Conservation (phyloP, 2,329 filamentous ascomycete genomes). For the Fusarium coffeatum region DNA sequence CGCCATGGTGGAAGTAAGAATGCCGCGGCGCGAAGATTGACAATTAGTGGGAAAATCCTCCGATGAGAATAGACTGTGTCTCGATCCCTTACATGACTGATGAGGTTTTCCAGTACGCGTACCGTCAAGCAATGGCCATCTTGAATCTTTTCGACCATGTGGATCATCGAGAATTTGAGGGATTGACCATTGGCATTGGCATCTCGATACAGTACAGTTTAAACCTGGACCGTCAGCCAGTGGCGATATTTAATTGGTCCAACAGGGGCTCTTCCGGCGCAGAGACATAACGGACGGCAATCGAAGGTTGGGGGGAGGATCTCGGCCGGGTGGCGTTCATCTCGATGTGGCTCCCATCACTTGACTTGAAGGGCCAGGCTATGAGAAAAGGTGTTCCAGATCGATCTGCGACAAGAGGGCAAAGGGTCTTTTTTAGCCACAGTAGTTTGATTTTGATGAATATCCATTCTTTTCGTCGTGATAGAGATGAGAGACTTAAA, state of each 20-base stretch:
- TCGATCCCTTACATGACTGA: slow-evolving; percentile 25
- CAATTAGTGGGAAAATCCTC: slow-evolving; percentile 3
- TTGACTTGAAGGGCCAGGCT: slow-evolving; percentile 17
- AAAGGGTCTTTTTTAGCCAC: slow-evolving; percentile 6
- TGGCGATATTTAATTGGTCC: slow-evolving; percentile 12
- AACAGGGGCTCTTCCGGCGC: neutral
- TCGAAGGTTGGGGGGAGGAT: slow-evolving; percentile 41
- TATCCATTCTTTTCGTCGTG: neutral
- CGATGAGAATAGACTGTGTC: neutral
- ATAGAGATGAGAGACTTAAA: neutral
- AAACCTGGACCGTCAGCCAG: neutral
- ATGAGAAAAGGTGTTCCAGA: slow-evolving; percentile 23
- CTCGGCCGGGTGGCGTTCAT: slow-evolving; percentile 39
- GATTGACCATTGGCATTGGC: neutral
- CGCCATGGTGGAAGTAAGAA: slow-evolving; percentile 16
- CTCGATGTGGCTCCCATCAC: slow-evolving; percentile 38
- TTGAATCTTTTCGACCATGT: neutral
- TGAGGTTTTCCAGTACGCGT: slow-evolving; percentile 7
- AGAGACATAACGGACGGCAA: slow-evolving; percentile 26
- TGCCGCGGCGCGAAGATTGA: slow-evolving; percentile 27
- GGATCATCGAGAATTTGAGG: neutral
- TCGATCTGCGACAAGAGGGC: slow-evolving; percentile 23
- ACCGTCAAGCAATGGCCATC: neutral
- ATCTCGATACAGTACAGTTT: slow-evolving; percentile 26
- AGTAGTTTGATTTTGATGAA: slow-evolving; percentile 1